Percentiles rank a stretch among this genome's conserved stretches.
Conservation (phyloP, 148 eudicot genomes). For the Rhododendron kiyosumense region DNA sequence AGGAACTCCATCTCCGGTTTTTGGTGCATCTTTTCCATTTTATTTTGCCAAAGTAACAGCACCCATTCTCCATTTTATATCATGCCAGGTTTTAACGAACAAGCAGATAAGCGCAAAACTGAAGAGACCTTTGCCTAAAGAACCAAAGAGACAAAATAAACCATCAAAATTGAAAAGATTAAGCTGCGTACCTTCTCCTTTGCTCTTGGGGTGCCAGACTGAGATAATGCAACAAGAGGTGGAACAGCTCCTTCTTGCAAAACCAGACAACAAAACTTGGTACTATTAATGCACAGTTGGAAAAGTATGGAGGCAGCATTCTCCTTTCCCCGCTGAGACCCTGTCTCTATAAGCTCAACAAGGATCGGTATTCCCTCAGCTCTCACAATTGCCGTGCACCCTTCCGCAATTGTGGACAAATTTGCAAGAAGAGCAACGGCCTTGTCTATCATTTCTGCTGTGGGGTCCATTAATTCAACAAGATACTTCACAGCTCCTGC, state of each 20-base stretch:
- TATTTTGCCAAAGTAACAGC: background rate
- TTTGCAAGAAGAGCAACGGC: conserved; percentile 88
- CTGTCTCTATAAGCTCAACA: conserved; percentile 79
- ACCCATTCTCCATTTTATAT: background rate
- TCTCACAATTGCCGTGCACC: conserved; percentile 60
- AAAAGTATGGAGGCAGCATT: conserved; percentile 81
- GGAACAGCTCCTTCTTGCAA: conserved; percentile 99
- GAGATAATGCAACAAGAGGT: conserved; percentile 89
- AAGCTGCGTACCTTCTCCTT: conserved; percentile 73
- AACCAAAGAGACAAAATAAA: background rate
- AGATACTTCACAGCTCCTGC: conserved; percentile 89
- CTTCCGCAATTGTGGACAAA: conserved; percentile 63
- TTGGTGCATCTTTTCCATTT: background rate
- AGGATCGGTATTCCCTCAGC: conserved; percentile 72
- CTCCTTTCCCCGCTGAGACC: conserved; percentile 88
- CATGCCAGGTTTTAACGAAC: background rate
- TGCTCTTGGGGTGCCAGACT: conserved; percentile 83
- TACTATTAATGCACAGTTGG: conserved; percentile 72
- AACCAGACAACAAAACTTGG: conserved; percentile 67
- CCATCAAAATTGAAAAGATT: background rate
- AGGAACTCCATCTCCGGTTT: background rate
- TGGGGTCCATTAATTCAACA: conserved; percentile 61
- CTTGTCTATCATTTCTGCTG: conserved; percentile 76
- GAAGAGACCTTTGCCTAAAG: background rate
- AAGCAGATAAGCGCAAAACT: background rate